Conservation (phyloP, 768 basidiomycete genomes). For the Cystobasidium tubakii region DNA sequence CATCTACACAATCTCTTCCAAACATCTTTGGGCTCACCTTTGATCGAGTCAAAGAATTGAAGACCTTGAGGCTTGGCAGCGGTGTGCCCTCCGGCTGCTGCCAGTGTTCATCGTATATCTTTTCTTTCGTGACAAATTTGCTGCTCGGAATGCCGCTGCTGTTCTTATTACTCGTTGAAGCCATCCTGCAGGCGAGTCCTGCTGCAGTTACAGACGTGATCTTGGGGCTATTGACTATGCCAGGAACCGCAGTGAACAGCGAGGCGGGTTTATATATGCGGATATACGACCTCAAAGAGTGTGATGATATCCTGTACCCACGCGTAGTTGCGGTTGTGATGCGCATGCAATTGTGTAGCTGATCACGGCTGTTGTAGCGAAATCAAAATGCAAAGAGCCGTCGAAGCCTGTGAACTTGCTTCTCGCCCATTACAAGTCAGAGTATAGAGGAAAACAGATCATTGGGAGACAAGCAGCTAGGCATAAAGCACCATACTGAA, state of each 20-base stretch:
- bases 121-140: constrained; percentile 7
- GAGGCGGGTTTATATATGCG: background rate
- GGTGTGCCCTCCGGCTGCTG: constrained; percentile 20
- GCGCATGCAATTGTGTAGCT: background rate
- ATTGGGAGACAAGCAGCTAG: no score
- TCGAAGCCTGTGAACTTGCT: background rate
- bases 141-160: constrained; percentile 5
- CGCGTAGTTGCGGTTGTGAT: background rate
- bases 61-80: constrained; percentile 66
- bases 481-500: no score
- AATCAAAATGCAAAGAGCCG: background rate
- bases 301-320: background rate
- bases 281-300: background rate
- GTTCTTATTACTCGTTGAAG: background rate
- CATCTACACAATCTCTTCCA: background rate
- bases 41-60: constrained; percentile 83
- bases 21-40: constrained; percentile 59
- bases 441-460: no score
- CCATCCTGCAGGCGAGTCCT: background rate
- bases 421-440: no score
- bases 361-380: background rate
- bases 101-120: constrained; percentile 30
- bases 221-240: background rate
- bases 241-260: background rate
- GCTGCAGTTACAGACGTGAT: background rate